Conservation (phyloP, 768 basidiomycete species). For the Scleroderma citrinum region DNA sequence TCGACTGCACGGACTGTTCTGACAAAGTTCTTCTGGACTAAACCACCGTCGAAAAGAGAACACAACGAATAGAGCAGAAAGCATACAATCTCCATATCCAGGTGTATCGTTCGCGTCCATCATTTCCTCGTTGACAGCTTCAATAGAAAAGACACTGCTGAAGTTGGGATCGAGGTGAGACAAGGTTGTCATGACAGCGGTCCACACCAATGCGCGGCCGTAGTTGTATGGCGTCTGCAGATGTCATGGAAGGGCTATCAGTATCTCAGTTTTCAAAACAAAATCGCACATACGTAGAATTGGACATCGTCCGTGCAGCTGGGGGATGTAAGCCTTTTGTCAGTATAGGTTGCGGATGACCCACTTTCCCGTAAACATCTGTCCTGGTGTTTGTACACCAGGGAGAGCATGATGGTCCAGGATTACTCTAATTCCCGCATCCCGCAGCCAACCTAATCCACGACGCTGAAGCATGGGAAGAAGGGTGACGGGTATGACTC, state of each 20-base stretch:
- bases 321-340: background rate
- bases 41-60: background rate
- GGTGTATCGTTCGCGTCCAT: constrained; percentile 67
- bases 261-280: background rate
- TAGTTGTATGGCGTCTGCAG: constrained; percentile 66
- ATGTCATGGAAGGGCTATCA: constrained; percentile 3
- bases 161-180: constrained; percentile 68
- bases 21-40: constrained; percentile 70
- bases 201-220: constrained; percentile 74
- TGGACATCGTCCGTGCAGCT: constrained; percentile 65
- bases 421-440: constrained; percentile 61
- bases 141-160: constrained; percentile 57
- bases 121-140: constrained; percentile 76
- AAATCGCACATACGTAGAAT: constrained; percentile 54
- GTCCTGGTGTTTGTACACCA: constrained; percentile 55
- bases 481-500: background rate
- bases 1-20: constrained; percentile 62
- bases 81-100: constrained; percentile 61
- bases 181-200: constrained; percentile 70
- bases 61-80: background rate
- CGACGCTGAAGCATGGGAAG: constrained; percentile 39
- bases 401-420: constrained; percentile 69
- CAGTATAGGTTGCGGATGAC: constrained; percentile 9
- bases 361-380: constrained; percentile 66
- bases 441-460: constrained; percentile 53